Percentiles rank a stretch among this genome's conserved stretches.
Conservation (phyloP, 257 asterid genomes). For the Solanum dulcamara region DNA sequence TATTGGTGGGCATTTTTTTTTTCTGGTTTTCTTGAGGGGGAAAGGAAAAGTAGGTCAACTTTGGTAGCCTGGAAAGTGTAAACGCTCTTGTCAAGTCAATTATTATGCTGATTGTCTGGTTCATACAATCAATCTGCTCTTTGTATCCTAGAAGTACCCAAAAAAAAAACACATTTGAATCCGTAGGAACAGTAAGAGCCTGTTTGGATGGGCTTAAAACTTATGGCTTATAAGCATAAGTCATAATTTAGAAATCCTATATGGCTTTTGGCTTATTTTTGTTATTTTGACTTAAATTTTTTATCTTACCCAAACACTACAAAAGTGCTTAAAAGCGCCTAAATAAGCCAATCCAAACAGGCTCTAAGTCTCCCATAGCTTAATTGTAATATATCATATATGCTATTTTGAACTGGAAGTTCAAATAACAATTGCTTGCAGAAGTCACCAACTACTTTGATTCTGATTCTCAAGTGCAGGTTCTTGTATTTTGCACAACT, state of each 20-base stretch:
- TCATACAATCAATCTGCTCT: neutral
- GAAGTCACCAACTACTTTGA: neutral
- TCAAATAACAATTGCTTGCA: neutral
- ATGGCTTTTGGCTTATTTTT: neutral
- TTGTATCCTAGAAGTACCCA: neutral
- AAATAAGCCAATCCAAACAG: neutral
- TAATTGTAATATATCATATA: neutral
- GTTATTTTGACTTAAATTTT: neutral
- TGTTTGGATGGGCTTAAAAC: neutral
- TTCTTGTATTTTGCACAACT: constrained; percentile 95
- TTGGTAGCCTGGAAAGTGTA: neutral
- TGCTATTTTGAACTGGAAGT: neutral
- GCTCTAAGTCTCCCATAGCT: neutral
- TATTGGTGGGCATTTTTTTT: neutral
- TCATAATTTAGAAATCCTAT: neutral
- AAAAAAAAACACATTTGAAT: neutral
- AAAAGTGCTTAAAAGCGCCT: neutral
- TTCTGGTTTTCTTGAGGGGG: neutral
- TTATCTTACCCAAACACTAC: neutral
- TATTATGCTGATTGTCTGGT: neutral
- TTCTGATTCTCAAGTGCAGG: constrained; percentile 26
- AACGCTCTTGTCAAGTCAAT: neutral
- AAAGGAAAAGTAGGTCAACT: neutral
- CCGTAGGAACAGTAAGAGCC: neutral
- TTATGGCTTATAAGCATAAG: neutral